Evolutionary conservation across 495 filamentous ascomycete species (phyloP), one percentile per base, ranked within the genome.

Genomic region (Xylaria scruposa): DNA sequence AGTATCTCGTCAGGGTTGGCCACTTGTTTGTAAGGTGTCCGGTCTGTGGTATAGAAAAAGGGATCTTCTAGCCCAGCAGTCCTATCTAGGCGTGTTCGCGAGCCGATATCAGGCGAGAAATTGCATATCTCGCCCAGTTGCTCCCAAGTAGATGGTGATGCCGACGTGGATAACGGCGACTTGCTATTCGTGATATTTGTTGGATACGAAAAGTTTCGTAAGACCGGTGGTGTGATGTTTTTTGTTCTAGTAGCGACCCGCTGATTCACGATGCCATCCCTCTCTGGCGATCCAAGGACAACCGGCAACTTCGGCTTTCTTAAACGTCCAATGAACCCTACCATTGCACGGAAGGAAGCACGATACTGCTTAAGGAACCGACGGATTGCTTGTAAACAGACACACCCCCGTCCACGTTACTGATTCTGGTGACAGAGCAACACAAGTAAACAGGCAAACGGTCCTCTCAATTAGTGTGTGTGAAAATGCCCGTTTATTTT

Each of bases 151-250:
- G 75, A 76, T 31, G 74, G 75, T 6, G 31, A 54, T 4, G 67
- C 53, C n/a, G 69, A 72, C 44, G 56, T 70, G 8, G 44, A 29
- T n/a, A 63, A 70, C 9, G 67, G 46, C 12, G 61, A 65, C 5
- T 58, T 60, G 29, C 26, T 62, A 3, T 42, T 73, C 21, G 62
- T 65, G 40, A 78, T 64, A 60, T 77, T 72, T 21, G 63, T 73
- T 31, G 78, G 78, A 56, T 79, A 79, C 21, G 78, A 79, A 69
- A 79, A 79, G 56, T 79, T 79, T 42, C 78, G 68, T 42, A 78
- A 29, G 12, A 79, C 71, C 9, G 78, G 78, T 13, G 76, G 72
- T 12, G 60, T 67, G 26, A 65, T 24, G 10, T 40, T 29, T 38
- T 31, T 72, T 29, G 73, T 66, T 31, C 67, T 68, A 49, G 51